Percentiles rank a stretch among this genome's conserved stretches.
phyloP scores from a whole-genome alignment of 495 filamentous ascomycete genomes.

The Parathielavia appendiculata region DNA sequence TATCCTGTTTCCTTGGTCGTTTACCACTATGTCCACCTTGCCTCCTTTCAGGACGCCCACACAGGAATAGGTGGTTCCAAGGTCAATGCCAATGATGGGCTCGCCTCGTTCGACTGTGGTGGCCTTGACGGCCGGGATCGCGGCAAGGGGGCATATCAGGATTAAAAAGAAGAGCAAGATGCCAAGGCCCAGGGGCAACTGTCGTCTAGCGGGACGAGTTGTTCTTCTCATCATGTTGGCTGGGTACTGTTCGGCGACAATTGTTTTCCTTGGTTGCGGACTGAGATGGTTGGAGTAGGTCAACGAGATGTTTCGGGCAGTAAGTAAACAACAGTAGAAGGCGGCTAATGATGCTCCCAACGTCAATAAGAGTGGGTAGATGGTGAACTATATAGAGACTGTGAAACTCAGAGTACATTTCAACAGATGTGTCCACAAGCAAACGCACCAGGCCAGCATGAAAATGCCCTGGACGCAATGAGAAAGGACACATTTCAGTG shows the following conservation, averaged over 20 bases:
- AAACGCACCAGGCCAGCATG: not conserved
- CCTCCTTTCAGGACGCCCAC: constrained; percentile 95
- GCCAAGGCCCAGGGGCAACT: constrained; percentile 46
- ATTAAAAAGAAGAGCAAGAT: constrained; percentile 78
- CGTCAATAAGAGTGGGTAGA: no score
- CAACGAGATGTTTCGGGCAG: not conserved
- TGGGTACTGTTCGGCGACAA: not conserved
- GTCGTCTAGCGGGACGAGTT: not conserved
- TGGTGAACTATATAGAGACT: not conserved
- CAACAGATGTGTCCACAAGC: constrained; percentile 8
- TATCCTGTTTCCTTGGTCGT: constrained; percentile 95
- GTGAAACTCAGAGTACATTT: not conserved
- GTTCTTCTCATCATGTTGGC: constrained; percentile 8
- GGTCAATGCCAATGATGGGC: constrained; percentile 88
- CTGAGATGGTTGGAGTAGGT: not conserved
- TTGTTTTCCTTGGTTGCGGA: not conserved
- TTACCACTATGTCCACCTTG: constrained; percentile 88
- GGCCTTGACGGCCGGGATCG: constrained; percentile 64
- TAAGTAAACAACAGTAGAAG: not conserved
- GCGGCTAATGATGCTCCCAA: not conserved
- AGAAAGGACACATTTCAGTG: constrained; percentile 14
- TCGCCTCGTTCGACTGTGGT: constrained; percentile 23
- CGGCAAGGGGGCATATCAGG: constrained; percentile 62
- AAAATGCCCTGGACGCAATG: not conserved
- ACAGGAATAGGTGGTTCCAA: constrained; percentile 96